A percentile compares a stretch with the other conserved stretches of the same genome.
Evolutionary conservation across 805 yeast genomes (phyloP).

Genomic region (Blastobotrys muscicola): DNA sequence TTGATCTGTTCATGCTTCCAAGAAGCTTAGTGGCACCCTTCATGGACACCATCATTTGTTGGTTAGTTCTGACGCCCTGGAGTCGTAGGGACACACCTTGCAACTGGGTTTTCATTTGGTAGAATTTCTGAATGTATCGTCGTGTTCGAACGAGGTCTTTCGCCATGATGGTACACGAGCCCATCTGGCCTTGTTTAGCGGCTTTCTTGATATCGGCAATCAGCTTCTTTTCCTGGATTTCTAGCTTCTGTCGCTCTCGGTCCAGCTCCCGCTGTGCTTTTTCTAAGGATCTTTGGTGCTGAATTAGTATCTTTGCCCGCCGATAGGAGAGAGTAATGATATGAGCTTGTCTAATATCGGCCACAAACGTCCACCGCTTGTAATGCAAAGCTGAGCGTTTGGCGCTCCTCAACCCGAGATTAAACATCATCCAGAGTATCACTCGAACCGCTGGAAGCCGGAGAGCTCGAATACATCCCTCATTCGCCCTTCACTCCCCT

Average conservation of each 20-base stretch:
- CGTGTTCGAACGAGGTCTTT: slow-evolving; percentile 88
- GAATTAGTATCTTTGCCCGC: too few relatives aligned
- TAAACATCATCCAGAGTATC: too few relatives aligned
- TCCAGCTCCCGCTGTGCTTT: slow-evolving; percentile 89
- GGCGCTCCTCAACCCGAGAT: too few relatives aligned
- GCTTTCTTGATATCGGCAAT: slow-evolving; percentile 79
- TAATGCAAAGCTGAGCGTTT: too few relatives aligned
- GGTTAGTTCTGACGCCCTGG: slow-evolving; percentile 86
- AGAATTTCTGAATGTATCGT: slow-evolving; percentile 74
- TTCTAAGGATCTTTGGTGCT: slow-evolving; percentile 91
- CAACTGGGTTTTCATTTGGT: slow-evolving; percentile 85
- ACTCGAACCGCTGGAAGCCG: too few relatives aligned
- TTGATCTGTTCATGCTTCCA: slow-evolving; percentile 76
- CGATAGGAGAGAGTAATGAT: too few relatives aligned
- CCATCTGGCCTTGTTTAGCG: slow-evolving; percentile 82
- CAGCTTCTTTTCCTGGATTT: slow-evolving; percentile 84
- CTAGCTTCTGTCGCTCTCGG: slow-evolving; percentile 77
- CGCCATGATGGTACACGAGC: slow-evolving; percentile 90
- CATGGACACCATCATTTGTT: slow-evolving; percentile 93
- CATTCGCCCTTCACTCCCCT: too few relatives aligned
- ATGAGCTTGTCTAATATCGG: too few relatives aligned
- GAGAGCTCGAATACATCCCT: too few relatives aligned
- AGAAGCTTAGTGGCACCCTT: slow-evolving; percentile 70
- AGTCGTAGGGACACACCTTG: slow-evolving; percentile 90
- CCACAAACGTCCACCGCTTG: too few relatives aligned